A percentile compares a stretch with the other conserved stretches of the same genome.
phyloP scores from a whole-genome alignment of 352 stramenopile genomes.

The Phytophthora multivora region DNA sequence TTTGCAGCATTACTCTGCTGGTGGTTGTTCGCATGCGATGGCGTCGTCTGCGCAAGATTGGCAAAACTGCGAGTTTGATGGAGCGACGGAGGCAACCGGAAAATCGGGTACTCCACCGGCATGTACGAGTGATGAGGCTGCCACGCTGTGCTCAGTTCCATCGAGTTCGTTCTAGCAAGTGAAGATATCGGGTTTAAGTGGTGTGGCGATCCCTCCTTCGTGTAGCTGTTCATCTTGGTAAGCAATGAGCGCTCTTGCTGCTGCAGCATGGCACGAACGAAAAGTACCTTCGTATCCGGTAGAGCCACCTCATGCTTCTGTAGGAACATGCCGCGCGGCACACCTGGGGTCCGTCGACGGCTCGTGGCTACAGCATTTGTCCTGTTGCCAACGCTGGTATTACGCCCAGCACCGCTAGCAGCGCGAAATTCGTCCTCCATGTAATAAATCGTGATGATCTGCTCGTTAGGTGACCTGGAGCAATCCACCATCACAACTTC shows the following conservation, averaged over 20 bases:
- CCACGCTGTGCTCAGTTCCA: slow-evolving; percentile 50
- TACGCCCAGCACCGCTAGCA: slow-evolving; percentile 31
- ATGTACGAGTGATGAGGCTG: slow-evolving; percentile 43
- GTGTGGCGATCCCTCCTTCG: slow-evolving; percentile 25
- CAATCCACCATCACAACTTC: slow-evolving; percentile 84
- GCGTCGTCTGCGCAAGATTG: slow-evolving; percentile 29
- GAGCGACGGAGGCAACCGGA: slow-evolving; percentile 53
- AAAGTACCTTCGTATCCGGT: slow-evolving; percentile 77
- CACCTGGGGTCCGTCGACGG: slow-evolving; percentile 39
- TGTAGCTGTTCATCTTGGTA: slow-evolving; percentile 61
- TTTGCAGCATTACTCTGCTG: slow-evolving; percentile 8
- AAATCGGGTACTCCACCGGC: slow-evolving; percentile 67
- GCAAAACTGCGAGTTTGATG: slow-evolving; percentile 44
- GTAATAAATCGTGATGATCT: slow-evolving; percentile 63
- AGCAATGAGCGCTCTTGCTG: slow-evolving; percentile 81
- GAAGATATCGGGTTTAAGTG: slow-evolving; percentile 26
- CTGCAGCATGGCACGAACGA: slow-evolving; percentile 86
- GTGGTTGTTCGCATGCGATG: slow-evolving; percentile 16
- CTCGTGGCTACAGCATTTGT: slow-evolving; percentile 30
- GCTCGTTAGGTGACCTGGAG: slow-evolving; percentile 34
- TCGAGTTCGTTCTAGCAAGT: slow-evolving; percentile 43
- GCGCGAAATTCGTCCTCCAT: slow-evolving; percentile 73
- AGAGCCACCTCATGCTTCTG: slow-evolving; percentile 78
- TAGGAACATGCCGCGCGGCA: slow-evolving; percentile 69
- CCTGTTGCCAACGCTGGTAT: slow-evolving; percentile 11